phyloP scores from a whole-genome alignment of 768 basidiomycete species.

The Tulasnella sp. region DNA sequence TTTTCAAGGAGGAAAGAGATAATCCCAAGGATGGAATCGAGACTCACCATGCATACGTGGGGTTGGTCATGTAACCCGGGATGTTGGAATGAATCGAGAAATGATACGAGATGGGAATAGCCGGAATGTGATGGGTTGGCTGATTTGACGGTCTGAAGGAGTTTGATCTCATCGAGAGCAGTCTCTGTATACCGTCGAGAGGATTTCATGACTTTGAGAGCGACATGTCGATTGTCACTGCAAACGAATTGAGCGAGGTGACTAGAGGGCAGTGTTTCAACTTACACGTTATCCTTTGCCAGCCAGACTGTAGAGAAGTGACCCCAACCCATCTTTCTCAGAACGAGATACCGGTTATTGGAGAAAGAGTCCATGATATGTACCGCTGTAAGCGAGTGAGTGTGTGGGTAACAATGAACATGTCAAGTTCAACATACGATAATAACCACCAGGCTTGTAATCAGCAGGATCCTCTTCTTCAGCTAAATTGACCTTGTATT shows the following conservation, averaged over 20 bases:
- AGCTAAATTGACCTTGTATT: conserved; percentile 17
- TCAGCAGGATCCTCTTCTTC: conserved; percentile 30
- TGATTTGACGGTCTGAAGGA: conserved; percentile 36
- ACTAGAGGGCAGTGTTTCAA: conserved; percentile 1
- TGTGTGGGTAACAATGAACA: background rate
- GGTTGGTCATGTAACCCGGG: conserved; percentile 27
- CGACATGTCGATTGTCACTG: conserved; percentile 61
- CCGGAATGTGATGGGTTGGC: conserved; percentile 63
- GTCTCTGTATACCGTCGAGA: conserved; percentile 93
- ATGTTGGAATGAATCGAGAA: conserved; percentile 82
- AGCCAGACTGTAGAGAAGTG: conserved; percentile 95
- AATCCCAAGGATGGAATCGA: conserved; percentile 1
- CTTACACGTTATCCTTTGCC: conserved; percentile 51
- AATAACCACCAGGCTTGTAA: conserved; percentile 31
- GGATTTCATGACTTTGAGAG: conserved; percentile 91
- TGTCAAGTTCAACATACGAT: conserved; percentile 20
- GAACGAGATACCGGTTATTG: conserved; percentile 67
- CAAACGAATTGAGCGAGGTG: conserved; percentile 29
- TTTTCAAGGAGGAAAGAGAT: background rate
- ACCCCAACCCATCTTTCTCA: conserved; percentile 94
- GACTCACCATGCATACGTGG: conserved; percentile 15
- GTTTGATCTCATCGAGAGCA: conserved; percentile 90
- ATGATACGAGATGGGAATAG: conserved; percentile 67
- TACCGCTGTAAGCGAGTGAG: conserved; percentile 30
- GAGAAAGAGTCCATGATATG: conserved; percentile 77